A percentile compares a stretch with the other conserved stretches of the same genome.
Evolutionary conservation across 2,329 filamentous ascomycete genomes (phyloP).

Genomic region (Didymella exigua): DNA sequence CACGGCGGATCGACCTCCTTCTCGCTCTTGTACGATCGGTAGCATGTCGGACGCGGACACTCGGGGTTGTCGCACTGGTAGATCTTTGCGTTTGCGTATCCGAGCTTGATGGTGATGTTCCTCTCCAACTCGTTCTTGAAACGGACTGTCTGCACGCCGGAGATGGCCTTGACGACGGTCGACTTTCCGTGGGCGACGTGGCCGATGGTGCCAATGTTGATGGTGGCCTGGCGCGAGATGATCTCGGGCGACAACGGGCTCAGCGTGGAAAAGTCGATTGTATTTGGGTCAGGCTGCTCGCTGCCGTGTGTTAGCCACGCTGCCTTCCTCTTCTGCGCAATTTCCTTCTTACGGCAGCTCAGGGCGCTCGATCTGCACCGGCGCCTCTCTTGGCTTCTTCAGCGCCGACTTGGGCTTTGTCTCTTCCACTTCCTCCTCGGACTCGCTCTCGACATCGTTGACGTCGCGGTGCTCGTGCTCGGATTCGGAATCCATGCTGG

Average conservation of each 20-base stretch:
- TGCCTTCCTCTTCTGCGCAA: background rate
- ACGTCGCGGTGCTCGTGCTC: slow-evolving; percentile 46
- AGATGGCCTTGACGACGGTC: slow-evolving; percentile 98
- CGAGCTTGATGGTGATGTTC: slow-evolving; percentile 99
- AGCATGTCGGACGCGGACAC: slow-evolving; percentile 94
- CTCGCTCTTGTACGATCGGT: slow-evolving; percentile 96
- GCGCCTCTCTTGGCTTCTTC: slow-evolving; percentile 72
- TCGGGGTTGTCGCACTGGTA: slow-evolving; percentile 95
- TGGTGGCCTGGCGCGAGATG: slow-evolving; percentile 95
- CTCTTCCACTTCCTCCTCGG: slow-evolving; percentile 74
- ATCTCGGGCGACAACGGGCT: slow-evolving; percentile 93
- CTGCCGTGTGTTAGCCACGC: slow-evolving; percentile 33
- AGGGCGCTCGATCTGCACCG: slow-evolving; percentile 65
- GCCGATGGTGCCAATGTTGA: slow-evolving; percentile 98
- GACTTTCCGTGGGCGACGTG: slow-evolving; percentile 99
- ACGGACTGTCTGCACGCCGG: slow-evolving; percentile 95
- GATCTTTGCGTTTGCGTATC: slow-evolving; percentile 99
- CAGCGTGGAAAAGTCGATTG: slow-evolving; percentile 80
- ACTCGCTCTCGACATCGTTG: slow-evolving; percentile 56
- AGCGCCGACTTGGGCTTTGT: slow-evolving; percentile 74
- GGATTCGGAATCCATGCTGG: slow-evolving; percentile 51
- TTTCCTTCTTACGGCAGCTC: slow-evolving; percentile 63
- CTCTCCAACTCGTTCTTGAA: slow-evolving; percentile 99
- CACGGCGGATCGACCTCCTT: slow-evolving; percentile 98
- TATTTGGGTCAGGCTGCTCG: slow-evolving; percentile 89